Evolutionary conservation across 1,139 yeast species (phyloP), one percentile per base, ranked within the genome.

Genomic region (Suhomyces panamericanus): DNA sequence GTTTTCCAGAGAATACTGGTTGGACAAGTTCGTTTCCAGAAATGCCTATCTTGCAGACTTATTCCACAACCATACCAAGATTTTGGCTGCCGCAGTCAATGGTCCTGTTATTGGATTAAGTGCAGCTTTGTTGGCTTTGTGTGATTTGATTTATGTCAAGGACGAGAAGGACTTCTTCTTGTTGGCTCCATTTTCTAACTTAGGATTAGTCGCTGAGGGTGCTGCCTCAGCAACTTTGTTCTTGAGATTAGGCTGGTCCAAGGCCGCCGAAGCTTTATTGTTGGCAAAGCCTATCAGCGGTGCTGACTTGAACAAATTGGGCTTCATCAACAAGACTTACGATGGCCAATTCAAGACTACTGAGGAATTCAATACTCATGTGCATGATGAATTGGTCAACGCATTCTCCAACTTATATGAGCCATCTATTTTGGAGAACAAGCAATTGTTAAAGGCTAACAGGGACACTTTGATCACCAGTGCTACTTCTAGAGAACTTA

Each of bases 71-170:
- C 96, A 89, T 63, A 69, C 77, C 17, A 90, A 89, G 64, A 75
- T 88, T 5, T 69, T 89, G 42, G 84, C 84, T 22, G 81, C 83
- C 32, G 91, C 93, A 11, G 72, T 89, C 49, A 89, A 89, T 57
- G 96, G 97, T 1, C 96, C 96, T 0, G 96, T 83, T 11, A 79
- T 89, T 51, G 97, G 97, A 0, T 75, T 89, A 49, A 70, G 83
- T 35, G 82, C 95, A 4, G 90, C 91, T 0, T 66, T 89, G 43
- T 84, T 88, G 26, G 80, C 86, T 20, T 70, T 86, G 49, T 83
- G 88, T 62, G 97, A 89, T 63, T 75, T 89, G 54, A 74, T 89
- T 28, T 87, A 87, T 58, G 86, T 85, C 17, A 77, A 71, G 55
- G 81, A 84, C 51, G 83, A 79, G 46, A 56, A 60, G 33, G 71